Evolutionary conservation across 1,284 basidiomycete genomes (phyloP).

Genomic region (Leccinum pallidistipes): DNA sequence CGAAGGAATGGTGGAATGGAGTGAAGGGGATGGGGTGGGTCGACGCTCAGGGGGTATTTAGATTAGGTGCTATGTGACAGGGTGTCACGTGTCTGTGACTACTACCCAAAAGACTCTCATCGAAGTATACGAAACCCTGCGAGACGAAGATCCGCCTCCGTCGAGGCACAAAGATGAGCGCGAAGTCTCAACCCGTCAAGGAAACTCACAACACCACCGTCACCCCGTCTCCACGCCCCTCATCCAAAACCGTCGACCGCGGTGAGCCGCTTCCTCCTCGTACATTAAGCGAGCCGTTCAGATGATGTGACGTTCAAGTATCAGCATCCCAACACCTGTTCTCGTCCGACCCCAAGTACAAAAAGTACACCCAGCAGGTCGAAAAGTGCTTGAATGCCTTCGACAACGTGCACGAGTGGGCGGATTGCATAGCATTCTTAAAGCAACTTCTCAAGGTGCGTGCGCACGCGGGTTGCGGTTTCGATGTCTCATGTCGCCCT

Average conservation of each 20-base stretch:
- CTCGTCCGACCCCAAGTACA: constrained; percentile 89
- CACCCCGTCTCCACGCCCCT: constrained; percentile 37
- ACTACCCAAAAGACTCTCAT: background rate
- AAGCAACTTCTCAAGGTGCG: constrained; percentile 87
- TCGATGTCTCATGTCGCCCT: constrained; percentile 6
- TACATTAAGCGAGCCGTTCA: constrained; percentile 1
- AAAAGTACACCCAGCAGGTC: constrained; percentile 90
- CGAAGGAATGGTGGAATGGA: constrained; percentile 39
- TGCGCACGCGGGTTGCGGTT: background rate
- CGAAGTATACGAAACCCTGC: background rate
- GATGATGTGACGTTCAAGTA: constrained; percentile 19
- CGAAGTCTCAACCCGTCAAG: constrained; percentile 17
- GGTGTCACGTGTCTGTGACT: constrained; percentile 16
- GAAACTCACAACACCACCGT: constrained; percentile 20
- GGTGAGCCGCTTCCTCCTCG: constrained; percentile 38
- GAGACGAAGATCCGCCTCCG: constrained; percentile 15
- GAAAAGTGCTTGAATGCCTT: constrained; percentile 93
- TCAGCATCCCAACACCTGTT: constrained; percentile 51
- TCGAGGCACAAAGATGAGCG: constrained; percentile 18
- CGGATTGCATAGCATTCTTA: constrained; percentile 98
- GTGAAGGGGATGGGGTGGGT: constrained; percentile 32
- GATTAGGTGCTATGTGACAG: constrained; percentile 18
- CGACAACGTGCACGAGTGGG: constrained; percentile 98
- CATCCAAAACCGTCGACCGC: constrained; percentile 45
- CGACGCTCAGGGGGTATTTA: constrained; percentile 13